A percentile compares a stretch with the other conserved stretches of the same genome.
Evolutionary conservation across 495 filamentous ascomycete species (phyloP).

Genomic region (Aspergillus steynii): DNA sequence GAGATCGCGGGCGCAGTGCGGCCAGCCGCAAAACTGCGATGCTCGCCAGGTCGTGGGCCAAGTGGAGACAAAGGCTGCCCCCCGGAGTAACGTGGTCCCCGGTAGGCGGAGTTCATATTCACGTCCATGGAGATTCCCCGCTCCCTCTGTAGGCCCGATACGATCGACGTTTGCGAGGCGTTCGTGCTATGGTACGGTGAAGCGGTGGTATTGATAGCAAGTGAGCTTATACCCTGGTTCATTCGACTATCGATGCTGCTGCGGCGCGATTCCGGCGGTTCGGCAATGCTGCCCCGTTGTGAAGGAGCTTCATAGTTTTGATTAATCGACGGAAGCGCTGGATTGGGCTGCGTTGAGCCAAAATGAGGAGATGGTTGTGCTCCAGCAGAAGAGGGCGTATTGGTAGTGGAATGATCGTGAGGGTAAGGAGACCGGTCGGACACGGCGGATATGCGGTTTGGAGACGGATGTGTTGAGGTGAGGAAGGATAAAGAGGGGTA

Average conservation of each 20-base stretch:
- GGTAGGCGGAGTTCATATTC: constrained; percentile 56
- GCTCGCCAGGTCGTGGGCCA: constrained; percentile 49
- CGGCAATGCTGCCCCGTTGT: constrained; percentile 47
- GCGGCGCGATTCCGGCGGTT: constrained; percentile 60
- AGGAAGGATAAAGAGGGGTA: constrained; percentile 52
- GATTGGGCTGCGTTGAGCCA: constrained; percentile 37
- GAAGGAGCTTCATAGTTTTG: constrained; percentile 51
- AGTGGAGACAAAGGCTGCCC: constrained; percentile 50
- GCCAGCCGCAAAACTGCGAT: constrained; percentile 54
- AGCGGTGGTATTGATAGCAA: constrained; percentile 56
- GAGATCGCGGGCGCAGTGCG: constrained; percentile 74
- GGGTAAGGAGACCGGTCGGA: constrained; percentile 49
- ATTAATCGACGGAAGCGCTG: constrained; percentile 51
- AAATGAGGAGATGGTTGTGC: constrained; percentile 49
- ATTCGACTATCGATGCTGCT: constrained; percentile 79
- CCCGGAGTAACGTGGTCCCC: constrained; percentile 50
- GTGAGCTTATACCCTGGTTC: constrained; percentile 67
- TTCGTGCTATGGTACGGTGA: constrained; percentile 77
- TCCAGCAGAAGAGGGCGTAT: constrained; percentile 46
- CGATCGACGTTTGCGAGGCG: constrained; percentile 73
- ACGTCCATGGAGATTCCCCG: constrained; percentile 50
- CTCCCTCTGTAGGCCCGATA: constrained; percentile 60
- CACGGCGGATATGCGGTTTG: constrained; percentile 43
- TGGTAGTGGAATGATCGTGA: constrained; percentile 44
- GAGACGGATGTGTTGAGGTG: constrained; percentile 51